Conservation (phyloP, 179 eudicot genomes). For the Corrigiola litoralis region DNA sequence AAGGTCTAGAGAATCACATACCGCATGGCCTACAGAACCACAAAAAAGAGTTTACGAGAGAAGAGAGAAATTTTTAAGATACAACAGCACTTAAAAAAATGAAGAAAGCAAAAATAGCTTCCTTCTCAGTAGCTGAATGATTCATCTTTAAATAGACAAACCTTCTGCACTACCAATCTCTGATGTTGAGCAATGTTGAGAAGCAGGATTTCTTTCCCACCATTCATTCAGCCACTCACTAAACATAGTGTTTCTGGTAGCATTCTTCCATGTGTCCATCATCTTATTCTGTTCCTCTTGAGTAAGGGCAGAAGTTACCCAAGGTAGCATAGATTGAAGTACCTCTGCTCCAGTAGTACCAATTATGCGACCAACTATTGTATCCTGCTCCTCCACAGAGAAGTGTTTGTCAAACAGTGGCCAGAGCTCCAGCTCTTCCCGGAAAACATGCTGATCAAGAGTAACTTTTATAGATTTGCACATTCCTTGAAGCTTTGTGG, state of each 20-base stretch:
- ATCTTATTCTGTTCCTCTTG: constrained; percentile 95
- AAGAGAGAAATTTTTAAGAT: not conserved
- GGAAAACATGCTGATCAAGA: constrained; percentile 85
- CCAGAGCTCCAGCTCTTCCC: constrained; percentile 96
- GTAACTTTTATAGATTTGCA: constrained; percentile 93
- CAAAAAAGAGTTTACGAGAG: not conserved
- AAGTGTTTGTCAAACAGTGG: constrained; percentile 90
- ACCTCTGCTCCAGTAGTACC: constrained; percentile 99
- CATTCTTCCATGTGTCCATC: constrained; percentile 97
- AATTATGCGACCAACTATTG: constrained; percentile 88
- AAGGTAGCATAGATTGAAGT: constrained; percentile 95
- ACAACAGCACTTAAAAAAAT: not conserved
- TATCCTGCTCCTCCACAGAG: constrained; percentile 92
- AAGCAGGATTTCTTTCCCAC: constrained; percentile 68
- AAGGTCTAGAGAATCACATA: constrained; percentile 53
- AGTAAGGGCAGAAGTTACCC: constrained; percentile 98
- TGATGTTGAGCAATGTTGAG: constrained; percentile 52
- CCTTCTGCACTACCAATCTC: constrained; percentile 47
- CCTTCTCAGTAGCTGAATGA: constrained; percentile 1
- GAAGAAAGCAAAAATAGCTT: not conserved
- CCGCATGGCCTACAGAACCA: constrained; percentile 40
- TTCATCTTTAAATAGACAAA: constrained; percentile 17
- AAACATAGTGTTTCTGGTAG: constrained; percentile 95
- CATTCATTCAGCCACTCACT: constrained; percentile 96
- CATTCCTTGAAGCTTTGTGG: constrained; percentile 90